These are phyloP conservation scores for Cynara cardunculus DNA, from an alignment of 129 eudicot genomes.

Conservation along the genomic window DNA sequence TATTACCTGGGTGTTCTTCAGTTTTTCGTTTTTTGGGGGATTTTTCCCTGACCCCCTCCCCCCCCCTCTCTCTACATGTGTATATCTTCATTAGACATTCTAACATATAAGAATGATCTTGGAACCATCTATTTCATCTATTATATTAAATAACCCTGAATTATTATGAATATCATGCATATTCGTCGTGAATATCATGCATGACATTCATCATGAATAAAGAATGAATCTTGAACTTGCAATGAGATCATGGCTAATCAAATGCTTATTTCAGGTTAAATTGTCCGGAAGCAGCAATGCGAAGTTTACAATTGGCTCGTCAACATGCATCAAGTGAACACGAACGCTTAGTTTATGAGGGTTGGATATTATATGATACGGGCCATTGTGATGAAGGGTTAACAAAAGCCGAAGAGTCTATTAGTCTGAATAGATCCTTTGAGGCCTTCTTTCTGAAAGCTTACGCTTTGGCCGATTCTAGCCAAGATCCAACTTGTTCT, in stretches of 20 bases:
- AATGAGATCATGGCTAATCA: background rate
- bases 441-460: constrained; percentile 98
- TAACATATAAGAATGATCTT: no score
- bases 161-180: no score
- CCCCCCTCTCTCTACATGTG: no score
- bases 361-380: constrained; percentile 96
- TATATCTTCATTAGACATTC: no score
- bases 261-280: constrained; percentile 53
- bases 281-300: constrained; percentile 98
- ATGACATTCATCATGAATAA: no score
- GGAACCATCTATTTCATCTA: no score
- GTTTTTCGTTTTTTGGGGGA: no score
- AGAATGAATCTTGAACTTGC: background rate
- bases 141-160: no score
- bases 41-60: no score
- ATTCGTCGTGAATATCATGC: no score
- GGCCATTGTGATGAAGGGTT: constrained; percentile 95
- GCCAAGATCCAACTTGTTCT: constrained; percentile 93
- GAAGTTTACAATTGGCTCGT: constrained; percentile 92
- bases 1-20: no score
- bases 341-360: constrained; percentile 89
- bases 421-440: constrained; percentile 75
- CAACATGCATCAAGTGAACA: constrained; percentile 87
- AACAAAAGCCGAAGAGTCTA: constrained; percentile 91
- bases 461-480: constrained; percentile 95